A percentile compares a stretch with the other conserved stretches of the same genome.
Evolutionary conservation across 345 rosid genomes (phyloP).

Genomic region (Leavenworthia alabamica): DNA sequence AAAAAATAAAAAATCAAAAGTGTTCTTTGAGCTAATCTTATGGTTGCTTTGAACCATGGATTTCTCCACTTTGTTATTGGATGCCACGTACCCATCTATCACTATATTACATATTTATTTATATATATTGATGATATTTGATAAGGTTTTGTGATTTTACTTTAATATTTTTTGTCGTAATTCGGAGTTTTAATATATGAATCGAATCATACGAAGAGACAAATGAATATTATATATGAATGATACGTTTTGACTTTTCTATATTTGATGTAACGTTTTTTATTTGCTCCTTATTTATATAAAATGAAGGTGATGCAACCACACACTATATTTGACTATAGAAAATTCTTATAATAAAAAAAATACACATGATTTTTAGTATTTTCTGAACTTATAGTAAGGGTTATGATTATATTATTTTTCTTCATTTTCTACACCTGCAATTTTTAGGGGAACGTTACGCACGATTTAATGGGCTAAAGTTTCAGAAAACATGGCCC

Average conservation of each 20-base stretch:
- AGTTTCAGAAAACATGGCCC: too few species aligned
- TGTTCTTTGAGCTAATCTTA: slow-evolving; percentile 35
- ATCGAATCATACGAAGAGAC: neutral
- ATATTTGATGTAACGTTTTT: neutral
- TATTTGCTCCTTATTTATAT: neutral
- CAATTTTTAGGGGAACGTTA: too few species aligned
- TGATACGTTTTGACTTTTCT: slow-evolving; percentile 15
- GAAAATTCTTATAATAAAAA: too few species aligned
- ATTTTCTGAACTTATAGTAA: too few species aligned
- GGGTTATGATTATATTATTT: too few species aligned
- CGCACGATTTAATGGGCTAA: too few species aligned
- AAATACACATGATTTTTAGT: too few species aligned
- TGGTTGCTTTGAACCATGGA: slow-evolving; percentile 55
- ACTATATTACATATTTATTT: neutral
- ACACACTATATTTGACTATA: too few species aligned
- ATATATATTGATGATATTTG: too few species aligned
- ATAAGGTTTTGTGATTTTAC: neutral
- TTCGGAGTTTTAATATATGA: neutral
- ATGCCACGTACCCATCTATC: slow-evolving; percentile 29
- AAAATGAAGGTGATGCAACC: neutral
- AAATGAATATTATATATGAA: neutral
- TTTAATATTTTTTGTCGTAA: slow-evolving; percentile 16
- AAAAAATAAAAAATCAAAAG: neutral
- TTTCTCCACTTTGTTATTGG: slow-evolving; percentile 52
- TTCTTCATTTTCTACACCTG: too few species aligned